Conservation (phyloP, 2,329 filamentous ascomycete species). For the Pseudocercospora ulei region DNA sequence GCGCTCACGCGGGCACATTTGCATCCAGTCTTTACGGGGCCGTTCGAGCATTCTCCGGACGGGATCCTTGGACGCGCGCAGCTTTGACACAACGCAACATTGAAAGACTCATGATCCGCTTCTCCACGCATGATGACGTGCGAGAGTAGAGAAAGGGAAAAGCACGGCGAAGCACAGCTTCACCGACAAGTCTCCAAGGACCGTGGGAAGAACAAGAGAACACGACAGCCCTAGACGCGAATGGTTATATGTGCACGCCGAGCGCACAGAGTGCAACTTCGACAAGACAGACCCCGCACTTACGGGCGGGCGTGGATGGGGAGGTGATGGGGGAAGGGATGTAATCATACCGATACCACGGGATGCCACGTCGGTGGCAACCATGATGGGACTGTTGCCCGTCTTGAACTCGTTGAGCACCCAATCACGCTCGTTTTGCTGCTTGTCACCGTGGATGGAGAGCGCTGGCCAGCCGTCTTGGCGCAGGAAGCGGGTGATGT, state of each 20-base stretch:
- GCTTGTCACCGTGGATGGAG: constrained; percentile 98
- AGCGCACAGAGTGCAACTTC: constrained; percentile 74
- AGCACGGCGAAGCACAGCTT: constrained; percentile 49
- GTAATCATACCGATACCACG: constrained; percentile 99
- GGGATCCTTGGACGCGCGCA: constrained; percentile 57
- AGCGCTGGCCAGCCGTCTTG: constrained; percentile 97
- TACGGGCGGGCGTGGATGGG: constrained; percentile 36
- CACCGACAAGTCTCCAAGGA: constrained; percentile 64
- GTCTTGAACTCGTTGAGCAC: constrained; percentile 99
- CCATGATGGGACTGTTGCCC: constrained; percentile 99
- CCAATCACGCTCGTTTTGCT: constrained; percentile 99
- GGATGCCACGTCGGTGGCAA: constrained; percentile 94
- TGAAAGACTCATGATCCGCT: constrained; percentile 61
- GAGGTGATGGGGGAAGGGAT: constrained; percentile 30
- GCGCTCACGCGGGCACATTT: constrained; percentile 30
- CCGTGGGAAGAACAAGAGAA: constrained; percentile 76
- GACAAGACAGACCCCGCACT: constrained; percentile 57
- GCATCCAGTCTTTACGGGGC: constrained; percentile 39
- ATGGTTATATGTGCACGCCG: constrained; percentile 80
- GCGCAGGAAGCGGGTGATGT: constrained; percentile 93
- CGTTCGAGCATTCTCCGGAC: constrained; percentile 49
- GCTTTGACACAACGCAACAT: constrained; percentile 55
- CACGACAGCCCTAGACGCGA: constrained; percentile 67
- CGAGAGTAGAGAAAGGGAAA: constrained; percentile 63
- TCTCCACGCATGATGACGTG: constrained; percentile 71